Conservation (phyloP, 202 grass and related monocot genomes). For the Hordeum pubiflorum region DNA sequence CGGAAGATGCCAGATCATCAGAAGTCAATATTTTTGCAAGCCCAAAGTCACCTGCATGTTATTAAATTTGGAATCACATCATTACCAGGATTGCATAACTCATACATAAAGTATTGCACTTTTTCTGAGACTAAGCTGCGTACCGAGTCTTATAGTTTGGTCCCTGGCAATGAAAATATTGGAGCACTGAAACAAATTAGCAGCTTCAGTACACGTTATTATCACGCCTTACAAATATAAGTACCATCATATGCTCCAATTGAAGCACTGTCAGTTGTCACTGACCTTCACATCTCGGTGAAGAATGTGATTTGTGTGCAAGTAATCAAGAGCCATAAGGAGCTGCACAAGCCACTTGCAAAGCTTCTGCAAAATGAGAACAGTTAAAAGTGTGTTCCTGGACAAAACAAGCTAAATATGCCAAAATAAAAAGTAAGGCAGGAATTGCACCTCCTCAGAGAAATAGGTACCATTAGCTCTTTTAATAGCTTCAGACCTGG, state of each 20-base stretch:
- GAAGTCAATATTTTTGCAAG: slow-evolving; percentile 94
- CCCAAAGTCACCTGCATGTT: slow-evolving; percentile 74
- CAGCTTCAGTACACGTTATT: slow-evolving; percentile 22
- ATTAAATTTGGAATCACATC: slow-evolving; percentile 12
- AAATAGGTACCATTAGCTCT: slow-evolving; percentile 70
- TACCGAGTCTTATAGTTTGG: slow-evolving; percentile 89
- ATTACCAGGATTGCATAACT: slow-evolving; percentile 6
- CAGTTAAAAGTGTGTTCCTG: neutral
- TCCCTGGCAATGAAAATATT: slow-evolving; percentile 92
- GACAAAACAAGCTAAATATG: neutral
- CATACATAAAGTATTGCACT: slow-evolving; percentile 24
- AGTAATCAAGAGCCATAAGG: slow-evolving; percentile 96
- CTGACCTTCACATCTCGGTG: slow-evolving; percentile 94
- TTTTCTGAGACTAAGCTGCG: slow-evolving; percentile 16
- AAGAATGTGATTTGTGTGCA: slow-evolving; percentile 94
- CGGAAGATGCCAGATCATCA: slow-evolving; percentile 85
- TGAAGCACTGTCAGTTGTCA: neutral
- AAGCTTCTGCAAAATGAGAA: slow-evolving; percentile 56
- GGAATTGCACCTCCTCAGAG: slow-evolving; percentile 63
- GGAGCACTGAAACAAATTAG: slow-evolving; percentile 65
- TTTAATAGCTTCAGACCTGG: slow-evolving; percentile 90
- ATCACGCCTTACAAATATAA: slow-evolving; percentile 7
- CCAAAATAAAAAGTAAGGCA: neutral
- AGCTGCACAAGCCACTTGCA: slow-evolving; percentile 96
- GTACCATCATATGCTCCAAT: neutral